Base-by-base conservation (phyloP, 345 rosid species). In the Citrus sp. region DNA sequence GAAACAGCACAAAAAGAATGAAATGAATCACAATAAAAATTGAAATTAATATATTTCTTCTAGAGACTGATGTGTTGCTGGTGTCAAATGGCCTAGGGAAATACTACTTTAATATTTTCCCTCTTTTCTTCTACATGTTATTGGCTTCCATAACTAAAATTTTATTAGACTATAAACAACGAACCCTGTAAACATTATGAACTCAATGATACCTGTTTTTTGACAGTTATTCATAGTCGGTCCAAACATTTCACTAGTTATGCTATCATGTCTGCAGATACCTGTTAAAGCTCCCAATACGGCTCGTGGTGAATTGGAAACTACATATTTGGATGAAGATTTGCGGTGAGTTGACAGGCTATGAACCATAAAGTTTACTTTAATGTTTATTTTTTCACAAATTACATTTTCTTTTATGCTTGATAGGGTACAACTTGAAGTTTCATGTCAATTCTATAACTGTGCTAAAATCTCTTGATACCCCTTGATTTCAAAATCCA, bases 251-350 rank as follows among this genome's bases (percentile, higher is more conserved):
- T 30, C 60, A 55, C 38, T 19, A 27, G 35, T 24, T 67, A 34
- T 55, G 25, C 16, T 37, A 24, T 67, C 54, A 18, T 67, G 65
- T 25, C 58, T 35, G n/a, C 66, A 76, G 79, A 67, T 87, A 75
- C 83, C 87, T 0, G 61, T 87, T 9, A 79, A 82, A 62, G 83
- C 86, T 70, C 84, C 83, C 9, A 84, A 85, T 74, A 80, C 87
- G 35, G 88, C 84, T 37, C 83, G 83, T 1, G 87, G 90, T 70
- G 84, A 85, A 71, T n/a, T 87, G 80, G 87, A 87, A 75, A 87
- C 85, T 32, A 87, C 85, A 7, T 87, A 81, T 74, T 78, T 87
- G 80, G 89, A 87, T 65, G 82, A 85, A 34, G 89, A 87, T 67
- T 54, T 87, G 58, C 54, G 86, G 87, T 85, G 19, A 78, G 84